Evolutionary conservation across 306 rosid genomes (phyloP).

Genomic region (Coriaria nepalensis): DNA sequence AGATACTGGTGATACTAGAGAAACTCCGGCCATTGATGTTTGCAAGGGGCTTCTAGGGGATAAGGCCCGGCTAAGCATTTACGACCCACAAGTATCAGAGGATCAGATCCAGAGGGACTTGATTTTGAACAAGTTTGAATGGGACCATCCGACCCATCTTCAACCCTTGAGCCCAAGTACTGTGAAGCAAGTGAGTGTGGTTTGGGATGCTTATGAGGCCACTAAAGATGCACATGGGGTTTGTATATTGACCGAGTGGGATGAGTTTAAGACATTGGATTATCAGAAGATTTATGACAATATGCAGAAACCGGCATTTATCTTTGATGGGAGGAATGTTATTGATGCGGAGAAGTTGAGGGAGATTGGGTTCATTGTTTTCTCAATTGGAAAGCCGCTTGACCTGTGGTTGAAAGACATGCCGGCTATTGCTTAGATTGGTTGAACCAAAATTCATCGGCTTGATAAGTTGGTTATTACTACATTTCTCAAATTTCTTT

Average conservation of each 20-base stretch:
- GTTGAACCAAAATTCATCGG: too few species aligned
- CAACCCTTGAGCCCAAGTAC: conserved; percentile 72
- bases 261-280: conserved; percentile 80
- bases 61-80: conserved; percentile 68
- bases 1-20: conserved; percentile 90
- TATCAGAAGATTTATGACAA: conserved; percentile 60
- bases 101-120: conserved; percentile 90
- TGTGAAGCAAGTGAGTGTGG: conserved; percentile 69
- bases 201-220: conserved; percentile 78
- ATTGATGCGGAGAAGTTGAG: conserved; percentile 41
- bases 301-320: conserved; percentile 81
- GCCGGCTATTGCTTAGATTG: conserved; percentile 68
- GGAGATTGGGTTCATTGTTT: conserved; percentile 84
- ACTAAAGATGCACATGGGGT: conserved; percentile 74
- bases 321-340: conserved; percentile 77
- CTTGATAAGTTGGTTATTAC: neutral
- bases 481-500: neutral
- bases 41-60: conserved; percentile 81
- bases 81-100: conserved; percentile 71
- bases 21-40: conserved; percentile 85
- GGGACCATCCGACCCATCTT: conserved; percentile 90
- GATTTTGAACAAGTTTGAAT: conserved; percentile 66
- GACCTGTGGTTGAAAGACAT: conserved; percentile 89
- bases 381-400: conserved; percentile 80
- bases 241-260: conserved; percentile 91